Base-by-base conservation (phyloP, 257 asterid species). In the Hygrophila difformis region DNA sequence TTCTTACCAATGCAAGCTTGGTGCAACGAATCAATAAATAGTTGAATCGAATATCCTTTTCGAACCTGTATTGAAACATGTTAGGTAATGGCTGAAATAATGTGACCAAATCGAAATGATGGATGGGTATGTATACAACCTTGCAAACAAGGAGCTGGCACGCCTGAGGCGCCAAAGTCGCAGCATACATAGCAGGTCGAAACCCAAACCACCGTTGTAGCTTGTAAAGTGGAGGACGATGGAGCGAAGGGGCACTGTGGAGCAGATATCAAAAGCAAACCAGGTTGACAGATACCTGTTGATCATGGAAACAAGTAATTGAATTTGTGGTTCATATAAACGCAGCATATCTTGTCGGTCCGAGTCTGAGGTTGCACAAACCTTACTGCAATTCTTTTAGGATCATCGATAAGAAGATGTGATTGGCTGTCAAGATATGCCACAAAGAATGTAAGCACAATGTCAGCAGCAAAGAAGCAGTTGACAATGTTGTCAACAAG, bases 161-260 rank as follows among this genome's bases (percentile, higher is more conserved):
- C 95, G 68, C 57, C 95, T 56, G 61, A 87, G 88, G 36, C 97
- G 97, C 97, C 97, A 87, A 9, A 87, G 86, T 12, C 97, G 75
- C 19, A 87, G 93, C 95, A 87, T 87, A 61, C 91, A 78, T 3
- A 87, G 81, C 46, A 87, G 18, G 23, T 81, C 72, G 29, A 69
- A 74, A 7, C 87, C 94, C 5, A 83, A 47, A 12, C 87, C 84
- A 12, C 81, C 87, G 35, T 70, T 66, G 48, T 87, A 93, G 48
- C 71, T 54, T 11, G 84, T 73, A 80, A 83, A 83, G 59, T 75
- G 72, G 52, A 72, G 66, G 75, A 81, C 66, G 41, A 84, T 66
- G 46, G 81, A 61, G 50, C 68, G 91, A 64, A 83, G 75, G 18
- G 93, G 95, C 4, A 80, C 31, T 0, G 95, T 87, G 39, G 97